A percentile compares a stretch with the other conserved stretches of the same genome.
phyloP scores from a whole-genome alignment of 192 early-diverging fungal species.

The Linnemannia elongata region DNA sequence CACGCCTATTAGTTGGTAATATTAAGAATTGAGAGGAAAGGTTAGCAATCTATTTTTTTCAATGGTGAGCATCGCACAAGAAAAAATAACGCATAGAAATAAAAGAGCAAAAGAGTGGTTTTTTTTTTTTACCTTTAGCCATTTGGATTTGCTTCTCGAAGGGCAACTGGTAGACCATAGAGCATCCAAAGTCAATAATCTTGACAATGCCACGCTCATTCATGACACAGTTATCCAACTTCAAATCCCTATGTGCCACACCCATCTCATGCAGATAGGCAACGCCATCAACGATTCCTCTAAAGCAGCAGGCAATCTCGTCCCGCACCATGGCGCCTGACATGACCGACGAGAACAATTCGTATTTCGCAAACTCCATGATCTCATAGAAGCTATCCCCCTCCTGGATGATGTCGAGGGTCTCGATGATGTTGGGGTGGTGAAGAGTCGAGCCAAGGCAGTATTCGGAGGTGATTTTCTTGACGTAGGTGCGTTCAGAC shows the following conservation, averaged over 20 bases:
- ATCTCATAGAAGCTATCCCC: constrained; percentile 74
- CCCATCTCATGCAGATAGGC: constrained; percentile 90
- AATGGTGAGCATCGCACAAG: constrained; percentile 22
- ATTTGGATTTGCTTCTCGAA: constrained; percentile 67
- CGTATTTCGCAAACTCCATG: constrained; percentile 92
- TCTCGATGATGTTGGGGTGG: constrained; percentile 86
- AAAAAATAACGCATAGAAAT: constrained; percentile 52
- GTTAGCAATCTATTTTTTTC: neutral
- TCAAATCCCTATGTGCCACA: constrained; percentile 93
- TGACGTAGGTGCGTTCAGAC: constrained; percentile 76
- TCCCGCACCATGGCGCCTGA: constrained; percentile 75
- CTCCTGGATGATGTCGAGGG: constrained; percentile 79
- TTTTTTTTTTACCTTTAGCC: constrained; percentile 51
- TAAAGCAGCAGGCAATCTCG: constrained; percentile 89
- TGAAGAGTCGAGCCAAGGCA: constrained; percentile 79
- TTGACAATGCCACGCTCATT: constrained; percentile 82
- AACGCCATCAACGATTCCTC: constrained; percentile 85
- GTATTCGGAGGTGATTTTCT: constrained; percentile 85
- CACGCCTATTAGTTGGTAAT: constrained; percentile 71
- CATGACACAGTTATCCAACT: constrained; percentile 89
- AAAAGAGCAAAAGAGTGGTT: constrained; percentile 57
- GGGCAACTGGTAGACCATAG: constrained; percentile 85
- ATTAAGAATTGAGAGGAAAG: constrained; percentile 19
- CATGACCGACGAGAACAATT: constrained; percentile 85
- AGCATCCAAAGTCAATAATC: constrained; percentile 95